These are phyloP conservation scores for Orbilia ellipsospora DNA, from an alignment of 2,329 filamentous ascomycete genomes.

Conservation along the genomic window DNA sequence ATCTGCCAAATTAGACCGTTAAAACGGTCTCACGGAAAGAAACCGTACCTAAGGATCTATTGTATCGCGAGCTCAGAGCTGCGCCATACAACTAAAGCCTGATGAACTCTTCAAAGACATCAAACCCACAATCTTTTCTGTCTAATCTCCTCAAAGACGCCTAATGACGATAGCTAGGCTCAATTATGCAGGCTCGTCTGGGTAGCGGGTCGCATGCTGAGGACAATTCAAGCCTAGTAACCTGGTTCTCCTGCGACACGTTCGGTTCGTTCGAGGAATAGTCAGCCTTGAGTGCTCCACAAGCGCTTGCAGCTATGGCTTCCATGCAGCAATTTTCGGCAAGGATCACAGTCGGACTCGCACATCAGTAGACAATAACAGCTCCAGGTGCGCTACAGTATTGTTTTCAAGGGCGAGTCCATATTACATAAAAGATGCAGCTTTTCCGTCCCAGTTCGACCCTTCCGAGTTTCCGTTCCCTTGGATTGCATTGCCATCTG, in stretches of 20 bases:
- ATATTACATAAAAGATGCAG: slow-evolving; percentile 4
- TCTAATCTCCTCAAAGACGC: too few relatives aligned
- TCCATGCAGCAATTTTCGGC: neutral
- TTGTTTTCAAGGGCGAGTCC: neutral
- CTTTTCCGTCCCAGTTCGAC: neutral
- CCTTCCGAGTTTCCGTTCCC: neutral
- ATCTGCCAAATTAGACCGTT: too few relatives aligned
- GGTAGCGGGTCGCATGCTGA: too few relatives aligned
- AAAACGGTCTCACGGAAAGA: too few relatives aligned
- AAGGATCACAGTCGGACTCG: neutral
- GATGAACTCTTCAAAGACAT: too few relatives aligned
- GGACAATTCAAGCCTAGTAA: neutral
- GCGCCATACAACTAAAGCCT: too few relatives aligned
- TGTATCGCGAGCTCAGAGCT: too few relatives aligned
- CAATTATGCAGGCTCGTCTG: too few relatives aligned
- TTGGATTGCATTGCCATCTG: neutral
- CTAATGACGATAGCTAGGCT: too few relatives aligned
- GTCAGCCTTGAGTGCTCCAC: slow-evolving; percentile 1
- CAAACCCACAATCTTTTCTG: too few relatives aligned
- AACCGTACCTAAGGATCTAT: too few relatives aligned
- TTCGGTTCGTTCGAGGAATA: neutral
- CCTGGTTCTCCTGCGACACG: neutral
- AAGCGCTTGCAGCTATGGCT: neutral
- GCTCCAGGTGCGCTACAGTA: neutral
- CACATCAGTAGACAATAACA: neutral